Conservation (phyloP, 164 flowering plant species). For the Magnolia officinalis region DNA sequence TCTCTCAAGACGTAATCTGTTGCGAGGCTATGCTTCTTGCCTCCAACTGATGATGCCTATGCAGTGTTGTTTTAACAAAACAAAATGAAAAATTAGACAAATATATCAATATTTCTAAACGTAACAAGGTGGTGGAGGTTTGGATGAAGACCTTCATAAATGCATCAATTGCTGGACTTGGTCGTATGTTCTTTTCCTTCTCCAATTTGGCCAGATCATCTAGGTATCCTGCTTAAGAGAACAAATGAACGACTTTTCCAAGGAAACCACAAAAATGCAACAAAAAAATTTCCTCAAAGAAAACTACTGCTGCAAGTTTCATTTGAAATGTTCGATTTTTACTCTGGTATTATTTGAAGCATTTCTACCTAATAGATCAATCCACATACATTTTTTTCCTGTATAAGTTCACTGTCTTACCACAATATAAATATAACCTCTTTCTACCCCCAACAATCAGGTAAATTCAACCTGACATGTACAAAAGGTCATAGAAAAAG, state of each 20-base stretch:
- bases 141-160: conserved; percentile 71
- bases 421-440: no score
- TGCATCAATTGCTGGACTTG: conserved; percentile 83
- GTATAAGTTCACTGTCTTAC: no score
- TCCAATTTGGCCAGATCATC: conserved; percentile 57
- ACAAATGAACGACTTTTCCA: not conserved
- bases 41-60: conserved; percentile 78
- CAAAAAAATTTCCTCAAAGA: no score
- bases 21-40: conserved; percentile 55
- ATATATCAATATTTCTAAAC: not conserved
- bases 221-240: conserved; percentile 36
- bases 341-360: no score
- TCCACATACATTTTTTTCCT: no score
- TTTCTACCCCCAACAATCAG: no score
- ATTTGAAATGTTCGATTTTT: no score
- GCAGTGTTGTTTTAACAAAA: conserved; percentile 7
- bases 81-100: not conserved
- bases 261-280: not conserved
- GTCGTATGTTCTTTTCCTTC: conserved; percentile 65
- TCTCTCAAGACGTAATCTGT: conserved; percentile 85
- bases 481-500: no score
- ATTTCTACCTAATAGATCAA: no score
- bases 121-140: not conserved
- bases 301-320: no score
- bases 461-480: no score